phyloP scores from a whole-genome alignment of 2,329 filamentous ascomycete genomes.

The Trichophyton mentagrophytes region DNA sequence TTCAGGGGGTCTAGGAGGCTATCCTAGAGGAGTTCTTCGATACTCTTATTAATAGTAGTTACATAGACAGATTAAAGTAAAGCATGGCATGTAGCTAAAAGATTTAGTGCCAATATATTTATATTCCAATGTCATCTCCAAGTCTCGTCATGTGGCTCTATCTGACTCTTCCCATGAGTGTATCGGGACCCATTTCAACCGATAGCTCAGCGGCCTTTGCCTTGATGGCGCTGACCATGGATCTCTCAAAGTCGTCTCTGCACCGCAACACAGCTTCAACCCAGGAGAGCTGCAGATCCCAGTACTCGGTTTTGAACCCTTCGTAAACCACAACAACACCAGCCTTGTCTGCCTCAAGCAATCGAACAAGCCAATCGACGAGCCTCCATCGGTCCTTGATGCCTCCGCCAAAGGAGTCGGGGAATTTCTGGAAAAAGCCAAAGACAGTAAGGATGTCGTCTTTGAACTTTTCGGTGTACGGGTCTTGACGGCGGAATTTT shows the following conservation, averaged over 20 bases:
- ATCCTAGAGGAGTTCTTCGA: no score
- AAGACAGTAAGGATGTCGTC: conserved; percentile 86
- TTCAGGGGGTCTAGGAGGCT: no score
- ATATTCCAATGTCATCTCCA: not conserved
- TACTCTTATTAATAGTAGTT: not conserved
- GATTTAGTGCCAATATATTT: not conserved
- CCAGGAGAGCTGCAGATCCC: conserved; percentile 91
- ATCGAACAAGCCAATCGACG: conserved; percentile 66
- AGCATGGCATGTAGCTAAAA: not conserved
- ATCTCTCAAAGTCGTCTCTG: conserved; percentile 85
- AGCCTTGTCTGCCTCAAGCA: conserved; percentile 63
- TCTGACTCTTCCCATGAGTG: conserved; percentile 88
- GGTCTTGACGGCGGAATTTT: conserved; percentile 75
- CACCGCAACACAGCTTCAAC: conserved; percentile 80
- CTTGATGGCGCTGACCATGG: conserved; percentile 81
- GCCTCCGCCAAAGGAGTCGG: conserved; percentile 54
- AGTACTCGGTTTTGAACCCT: conserved; percentile 71
- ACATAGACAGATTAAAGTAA: not conserved
- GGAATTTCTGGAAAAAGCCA: conserved; percentile 66
- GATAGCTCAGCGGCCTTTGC: conserved; percentile 73
- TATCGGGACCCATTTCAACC: conserved; percentile 69
- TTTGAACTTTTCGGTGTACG: conserved; percentile 84
- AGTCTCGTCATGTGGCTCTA: not conserved
- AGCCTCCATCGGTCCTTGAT: conserved; percentile 91
- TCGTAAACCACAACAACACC: conserved; percentile 66